Evolutionary conservation across 345 rosid genomes (phyloP), one percentile per base, ranked within the genome.

Genomic region (Pugionium dolabratum): DNA sequence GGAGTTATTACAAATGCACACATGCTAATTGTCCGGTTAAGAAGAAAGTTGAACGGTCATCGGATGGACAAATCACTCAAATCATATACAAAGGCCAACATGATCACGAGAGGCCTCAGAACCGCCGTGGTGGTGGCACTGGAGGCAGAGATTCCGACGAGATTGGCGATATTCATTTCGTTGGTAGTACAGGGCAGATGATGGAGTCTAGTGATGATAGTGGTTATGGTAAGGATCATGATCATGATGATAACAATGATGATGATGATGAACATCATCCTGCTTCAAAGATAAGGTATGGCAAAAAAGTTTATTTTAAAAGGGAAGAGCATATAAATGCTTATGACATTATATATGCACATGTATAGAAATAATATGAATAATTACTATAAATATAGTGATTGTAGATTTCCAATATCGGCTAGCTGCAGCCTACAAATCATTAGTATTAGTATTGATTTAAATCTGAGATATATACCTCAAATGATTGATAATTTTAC

Each of bases 1-100:
- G 99, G 77, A 94, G 99, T 81, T 90, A 94, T 81, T 94, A 94
- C 77, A 94, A 87, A 70, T 94, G 99, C 62, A 94, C 96, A 6
- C 80, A 88, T 75, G 76, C 43, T 44, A 82, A 76, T 48, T 94
- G 99, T 75, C 86, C 88, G 0, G 95, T 90, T n/a, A 94, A 82
- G 80, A 94, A 90, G 83, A 85, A 85, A 81, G 92, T 94, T 6
- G 99, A 94, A 78, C 91, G 96, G 25, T 84, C 95, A 7, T 85
- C 84, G 5, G 85, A 84, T 50, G 99, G 97, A 48, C 96, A 84
- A 54, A 84, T 94, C 71, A 84, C 95, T 56, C 95, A 94, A 80
- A 94, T 94, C 58, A 85, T 89, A 62, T 94, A 94, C 77, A 94
- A 85, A 82, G 97, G 97, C 31, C 82, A 82, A 79, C 99, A 94